A percentile compares a stretch with the other conserved stretches of the same genome.
Conservation (phyloP, 257 asterid species). For the Cynanchum wilfordii region DNA sequence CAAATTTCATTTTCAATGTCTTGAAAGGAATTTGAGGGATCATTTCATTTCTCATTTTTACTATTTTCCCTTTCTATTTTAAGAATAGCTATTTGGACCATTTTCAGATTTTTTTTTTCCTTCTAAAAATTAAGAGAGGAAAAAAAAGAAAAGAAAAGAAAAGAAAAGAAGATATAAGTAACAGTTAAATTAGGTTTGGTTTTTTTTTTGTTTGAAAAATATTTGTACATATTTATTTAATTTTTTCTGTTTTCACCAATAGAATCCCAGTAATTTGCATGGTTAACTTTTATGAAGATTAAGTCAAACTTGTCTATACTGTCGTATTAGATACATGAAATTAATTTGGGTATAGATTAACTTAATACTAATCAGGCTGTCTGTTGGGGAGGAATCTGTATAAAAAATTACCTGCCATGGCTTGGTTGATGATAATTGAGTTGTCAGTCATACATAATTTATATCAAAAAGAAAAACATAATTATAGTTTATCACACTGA, state of each 20-base stretch:
- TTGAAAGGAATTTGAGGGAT: neutral
- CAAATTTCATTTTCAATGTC: neutral
- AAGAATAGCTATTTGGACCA: neutral
- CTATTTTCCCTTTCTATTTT: neutral
- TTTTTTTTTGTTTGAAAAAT: neutral
- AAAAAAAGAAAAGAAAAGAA: neutral
- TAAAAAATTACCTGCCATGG: neutral
- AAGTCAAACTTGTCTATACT: neutral
- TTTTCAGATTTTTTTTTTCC: neutral
- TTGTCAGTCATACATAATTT: neutral
- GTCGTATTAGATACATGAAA: neutral
- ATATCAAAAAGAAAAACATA: neutral
- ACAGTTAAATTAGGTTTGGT: neutral
- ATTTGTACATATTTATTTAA: neutral
- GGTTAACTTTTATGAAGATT: neutral
- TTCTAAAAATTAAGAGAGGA: neutral
- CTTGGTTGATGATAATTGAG: neutral
- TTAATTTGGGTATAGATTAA: neutral
- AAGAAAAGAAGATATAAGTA: neutral
- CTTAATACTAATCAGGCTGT: neutral
- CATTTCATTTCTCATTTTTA: neutral
- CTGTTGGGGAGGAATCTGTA: neutral
- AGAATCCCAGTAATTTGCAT: neutral
- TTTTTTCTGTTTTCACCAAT: neutral
- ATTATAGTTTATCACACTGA: neutral